Conservation (phyloP, 305 asterid genomes). For the Plantago coronopus region DNA sequence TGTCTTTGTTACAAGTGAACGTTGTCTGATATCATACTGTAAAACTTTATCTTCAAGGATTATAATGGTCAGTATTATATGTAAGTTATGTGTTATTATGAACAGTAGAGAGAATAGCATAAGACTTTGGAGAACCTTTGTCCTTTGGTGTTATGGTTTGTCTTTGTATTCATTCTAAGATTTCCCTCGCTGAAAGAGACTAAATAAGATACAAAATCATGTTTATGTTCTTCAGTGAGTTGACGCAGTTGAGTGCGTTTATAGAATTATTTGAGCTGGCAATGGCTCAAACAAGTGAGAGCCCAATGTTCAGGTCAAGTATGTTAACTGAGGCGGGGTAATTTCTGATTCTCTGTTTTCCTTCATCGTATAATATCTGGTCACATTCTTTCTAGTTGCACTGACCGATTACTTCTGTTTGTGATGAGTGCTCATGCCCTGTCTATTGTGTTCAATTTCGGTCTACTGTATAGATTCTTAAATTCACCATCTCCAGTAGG, state of each 20-base stretch:
- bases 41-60: constrained; percentile 39
- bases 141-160: not conserved
- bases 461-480: constrained; percentile 11
- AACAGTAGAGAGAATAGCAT: constrained; percentile 1
- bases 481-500: not conserved
- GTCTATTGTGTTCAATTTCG: constrained; percentile 2
- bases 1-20: constrained; percentile 34
- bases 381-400: constrained; percentile 1
- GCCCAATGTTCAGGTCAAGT: not conserved
- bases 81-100: constrained; percentile 12
- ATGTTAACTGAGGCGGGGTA: not conserved
- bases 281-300: constrained; percentile 1
- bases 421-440: no score
- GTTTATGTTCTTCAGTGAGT: not conserved
- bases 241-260: not conserved
- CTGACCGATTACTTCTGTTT: not conserved
- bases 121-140: constrained; percentile 10
- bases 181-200: not conserved
- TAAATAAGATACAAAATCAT: not conserved
- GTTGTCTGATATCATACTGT: constrained; percentile 51
- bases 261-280: not conserved
- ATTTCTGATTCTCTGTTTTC: not conserved
- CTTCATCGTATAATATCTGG: not conserved
- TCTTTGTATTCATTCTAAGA: not conserved
- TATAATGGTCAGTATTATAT: constrained; percentile 32